A percentile compares a stretch with the other conserved stretches of the same genome.
Evolutionary conservation across 1,139 yeast genomes (phyloP).

Genomic region (Candida smagusa): DNA sequence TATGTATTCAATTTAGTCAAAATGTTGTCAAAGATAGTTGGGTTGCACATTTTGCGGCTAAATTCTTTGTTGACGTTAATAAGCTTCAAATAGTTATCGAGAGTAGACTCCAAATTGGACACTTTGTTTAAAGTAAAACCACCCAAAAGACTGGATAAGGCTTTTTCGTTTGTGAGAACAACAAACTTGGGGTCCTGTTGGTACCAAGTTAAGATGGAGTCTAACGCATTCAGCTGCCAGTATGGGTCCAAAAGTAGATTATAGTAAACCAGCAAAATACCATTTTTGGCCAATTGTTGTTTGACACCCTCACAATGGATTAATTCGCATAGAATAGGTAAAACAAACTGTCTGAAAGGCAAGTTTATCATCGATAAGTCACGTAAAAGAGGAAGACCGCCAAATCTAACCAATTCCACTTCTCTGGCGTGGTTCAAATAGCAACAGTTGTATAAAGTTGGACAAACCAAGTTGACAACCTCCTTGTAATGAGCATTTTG

Average conservation of each 20-base stretch:
- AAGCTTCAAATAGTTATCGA: constrained; percentile 39
- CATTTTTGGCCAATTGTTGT: constrained; percentile 32
- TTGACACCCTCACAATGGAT: constrained; percentile 50
- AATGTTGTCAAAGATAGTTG: constrained; percentile 26
- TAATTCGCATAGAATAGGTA: constrained; percentile 63
- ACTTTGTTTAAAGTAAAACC: constrained; percentile 41
- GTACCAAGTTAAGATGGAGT: constrained; percentile 48
- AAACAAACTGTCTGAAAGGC: constrained; percentile 57
- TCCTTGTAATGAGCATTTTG: constrained; percentile 34
- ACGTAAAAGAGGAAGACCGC: constrained; percentile 51
- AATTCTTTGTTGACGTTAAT: constrained; percentile 21
- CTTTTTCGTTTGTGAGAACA: constrained; percentile 24
- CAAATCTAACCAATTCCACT: constrained; percentile 50
- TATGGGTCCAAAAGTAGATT: constrained; percentile 55
- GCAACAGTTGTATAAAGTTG: constrained; percentile 53
- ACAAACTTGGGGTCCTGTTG: constrained; percentile 25
- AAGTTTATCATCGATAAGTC: constrained; percentile 43
- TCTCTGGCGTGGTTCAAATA: constrained; percentile 54
- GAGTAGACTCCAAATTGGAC: constrained; percentile 39
- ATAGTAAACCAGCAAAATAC: constrained; percentile 46
- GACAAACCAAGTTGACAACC: constrained; percentile 40
- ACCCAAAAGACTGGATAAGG: constrained; percentile 24
- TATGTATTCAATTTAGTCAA: constrained; percentile 25
- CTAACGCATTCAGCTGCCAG: constrained; percentile 71
- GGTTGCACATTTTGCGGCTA: constrained; percentile 24